A percentile compares a stretch with the other conserved stretches of the same genome.
Conservation (phyloP, 2,329 filamentous ascomycete genomes). For the Corniculantispora saksenae region DNA sequence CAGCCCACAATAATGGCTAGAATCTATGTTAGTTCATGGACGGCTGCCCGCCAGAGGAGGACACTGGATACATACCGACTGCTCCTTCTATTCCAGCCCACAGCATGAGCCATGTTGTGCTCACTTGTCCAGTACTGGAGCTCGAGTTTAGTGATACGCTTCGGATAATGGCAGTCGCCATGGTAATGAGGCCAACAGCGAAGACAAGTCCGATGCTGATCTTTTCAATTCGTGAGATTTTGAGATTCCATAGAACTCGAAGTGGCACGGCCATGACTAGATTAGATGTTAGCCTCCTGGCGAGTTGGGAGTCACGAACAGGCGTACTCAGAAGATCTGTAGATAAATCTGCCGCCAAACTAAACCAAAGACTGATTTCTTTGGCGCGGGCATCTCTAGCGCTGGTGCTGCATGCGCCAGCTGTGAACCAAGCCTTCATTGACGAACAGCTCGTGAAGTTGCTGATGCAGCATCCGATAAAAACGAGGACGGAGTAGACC, state of each 20-base stretch:
- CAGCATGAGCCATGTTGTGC: slow-evolving; percentile 26
- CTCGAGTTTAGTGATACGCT: slow-evolving; percentile 23
- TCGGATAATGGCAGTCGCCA: slow-evolving; percentile 25
- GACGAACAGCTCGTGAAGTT: slow-evolving; percentile 27
- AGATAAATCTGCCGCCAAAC: slow-evolving; percentile 23
- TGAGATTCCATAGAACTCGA: slow-evolving; percentile 23
- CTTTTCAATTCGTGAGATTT: slow-evolving; percentile 23
- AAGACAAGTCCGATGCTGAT: slow-evolving; percentile 24
- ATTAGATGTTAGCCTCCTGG: background rate
- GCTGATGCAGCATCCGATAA: slow-evolving; percentile 25
- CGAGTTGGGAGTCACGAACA: background rate
- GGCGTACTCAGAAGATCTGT: slow-evolving; percentile 25
- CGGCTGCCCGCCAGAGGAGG: background rate
- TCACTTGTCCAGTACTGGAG: slow-evolving; percentile 21
- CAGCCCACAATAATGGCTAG: slow-evolving; percentile 25
- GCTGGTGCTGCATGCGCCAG: slow-evolving; percentile 21
- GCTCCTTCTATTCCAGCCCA: slow-evolving; percentile 25
- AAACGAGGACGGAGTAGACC: slow-evolving; percentile 23
- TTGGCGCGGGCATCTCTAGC: slow-evolving; percentile 23
- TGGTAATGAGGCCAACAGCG: slow-evolving; percentile 23
- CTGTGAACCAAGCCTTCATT: slow-evolving; percentile 26
- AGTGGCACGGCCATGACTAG: slow-evolving; percentile 25
- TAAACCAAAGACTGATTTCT: slow-evolving; percentile 26
- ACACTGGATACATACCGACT: slow-evolving; percentile 20
- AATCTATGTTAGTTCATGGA: background rate